Percentiles rank a stretch among this genome's conserved stretches.
phyloP scores from a whole-genome alignment of 495 filamentous ascomycete species.

The Aspergillus nanangensis region DNA sequence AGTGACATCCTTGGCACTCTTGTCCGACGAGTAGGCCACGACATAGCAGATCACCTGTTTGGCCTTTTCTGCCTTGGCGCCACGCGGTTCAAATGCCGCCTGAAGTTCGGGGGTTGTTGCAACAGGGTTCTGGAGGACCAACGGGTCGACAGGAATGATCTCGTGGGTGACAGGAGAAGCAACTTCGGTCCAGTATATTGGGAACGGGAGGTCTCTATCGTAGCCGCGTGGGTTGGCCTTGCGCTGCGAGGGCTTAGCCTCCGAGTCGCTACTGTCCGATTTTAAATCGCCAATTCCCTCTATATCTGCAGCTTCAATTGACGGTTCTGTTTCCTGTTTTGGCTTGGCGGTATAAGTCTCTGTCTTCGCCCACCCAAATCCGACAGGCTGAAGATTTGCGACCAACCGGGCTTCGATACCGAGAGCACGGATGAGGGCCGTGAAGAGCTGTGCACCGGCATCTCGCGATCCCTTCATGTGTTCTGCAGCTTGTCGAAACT shows the following conservation, averaged over 20 bases:
- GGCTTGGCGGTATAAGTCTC: constrained; percentile 57
- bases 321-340: constrained; percentile 21
- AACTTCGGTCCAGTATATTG: constrained; percentile 92
- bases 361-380: constrained; percentile 85
- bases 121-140: constrained; percentile 63
- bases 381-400: constrained; percentile 78
- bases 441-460: constrained; percentile 86
- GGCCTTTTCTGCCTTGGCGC: constrained; percentile 71
- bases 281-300: constrained; percentile 13
- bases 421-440: constrained; percentile 77
- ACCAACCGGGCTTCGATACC: constrained; percentile 78
- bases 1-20: constrained; percentile 92
- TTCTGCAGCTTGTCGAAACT: constrained; percentile 65
- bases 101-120: constrained; percentile 65
- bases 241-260: constrained; percentile 5
- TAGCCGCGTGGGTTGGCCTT: constrained; percentile 25
- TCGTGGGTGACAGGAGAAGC: constrained; percentile 74
- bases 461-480: constrained; percentile 80
- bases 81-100: constrained; percentile 77
- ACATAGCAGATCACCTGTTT: constrained; percentile 92
- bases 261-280: constrained; percentile 15
- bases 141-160: constrained; percentile 71
- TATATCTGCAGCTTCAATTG: constrained; percentile 1
- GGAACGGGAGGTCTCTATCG: constrained; percentile 72
- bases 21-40: constrained; percentile 79